A percentile compares a stretch with the other conserved stretches of the same genome.
These are phyloP conservation scores for Saccharomycopsis microspora DNA, from an alignment of 805 yeast species.

Conservation along the genomic window DNA sequence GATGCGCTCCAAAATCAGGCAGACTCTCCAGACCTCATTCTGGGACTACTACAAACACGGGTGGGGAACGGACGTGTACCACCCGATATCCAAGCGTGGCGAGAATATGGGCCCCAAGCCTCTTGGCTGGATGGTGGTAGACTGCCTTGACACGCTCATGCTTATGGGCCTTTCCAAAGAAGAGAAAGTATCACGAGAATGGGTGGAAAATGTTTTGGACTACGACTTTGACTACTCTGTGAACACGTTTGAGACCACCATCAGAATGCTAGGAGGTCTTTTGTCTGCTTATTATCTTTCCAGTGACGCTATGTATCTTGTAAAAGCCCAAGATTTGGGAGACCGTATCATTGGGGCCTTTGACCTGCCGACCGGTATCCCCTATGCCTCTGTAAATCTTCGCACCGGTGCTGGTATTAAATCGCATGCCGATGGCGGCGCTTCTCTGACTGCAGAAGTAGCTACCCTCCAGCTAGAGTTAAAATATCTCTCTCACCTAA, in stretches of 20 bases:
- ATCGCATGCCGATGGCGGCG: conserved; percentile 61
- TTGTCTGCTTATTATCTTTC: conserved; percentile 70
- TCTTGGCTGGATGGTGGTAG: conserved; percentile 89
- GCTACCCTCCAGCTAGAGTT: conserved; percentile 81
- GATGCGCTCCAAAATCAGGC: conserved; percentile 36
- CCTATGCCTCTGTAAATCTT: conserved; percentile 70
- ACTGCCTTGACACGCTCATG: conserved; percentile 71
- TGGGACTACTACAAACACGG: conserved; percentile 60
- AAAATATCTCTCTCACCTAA: conserved; percentile 66
- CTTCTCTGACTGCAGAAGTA: conserved; percentile 83
- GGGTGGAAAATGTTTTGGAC: conserved; percentile 62
- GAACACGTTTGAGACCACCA: conserved; percentile 88
- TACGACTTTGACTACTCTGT: conserved; percentile 68
- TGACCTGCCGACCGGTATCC: conserved; percentile 55
- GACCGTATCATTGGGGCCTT: conserved; percentile 62
- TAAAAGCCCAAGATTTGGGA: conserved; percentile 74
- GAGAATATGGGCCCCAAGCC: conserved; percentile 73
- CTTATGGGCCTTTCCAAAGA: conserved; percentile 61
- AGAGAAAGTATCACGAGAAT: conserved; percentile 48
- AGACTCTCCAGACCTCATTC: conserved; percentile 73
- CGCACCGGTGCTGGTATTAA: conserved; percentile 46
- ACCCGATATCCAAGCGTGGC: conserved; percentile 52
- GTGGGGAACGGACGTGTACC: conserved; percentile 76
- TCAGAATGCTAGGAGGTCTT: conserved; percentile 89
- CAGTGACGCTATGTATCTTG: conserved; percentile 56